Evolutionary conservation across 495 filamentous ascomycete genomes (phyloP), one percentile per base, ranked within the genome.

Genomic region (Immersiella caudata): DNA sequence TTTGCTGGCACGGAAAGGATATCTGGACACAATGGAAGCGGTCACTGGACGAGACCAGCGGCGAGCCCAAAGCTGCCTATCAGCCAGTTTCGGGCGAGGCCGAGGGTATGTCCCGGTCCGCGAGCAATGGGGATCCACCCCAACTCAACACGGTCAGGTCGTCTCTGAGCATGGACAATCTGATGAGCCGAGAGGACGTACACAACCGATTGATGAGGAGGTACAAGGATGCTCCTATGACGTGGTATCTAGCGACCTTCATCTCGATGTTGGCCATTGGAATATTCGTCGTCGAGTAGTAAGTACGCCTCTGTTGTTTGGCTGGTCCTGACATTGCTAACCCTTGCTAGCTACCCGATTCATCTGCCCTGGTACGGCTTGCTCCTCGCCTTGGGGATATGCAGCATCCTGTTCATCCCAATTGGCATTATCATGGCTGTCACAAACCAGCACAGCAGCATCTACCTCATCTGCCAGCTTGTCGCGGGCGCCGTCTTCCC

Each of bases 371-470:
- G 87, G 89, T 94, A 88, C 74, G 92, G 92, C 11, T 80, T 94
- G 7, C 79, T 96, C 14, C 82, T 96, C 7, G 90, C 92, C 1
- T 82, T 93, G 18, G 85, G 79, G 46, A 92, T 94, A 55, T 91
- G 90, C 66, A 80, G 88, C 22, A 75, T 92, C 8, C 86, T 92
- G 59, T 90, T 92, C 74, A 88, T 94, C 64, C 88, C 93, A 60
- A 90, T 93, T 67, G 91, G 92, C 59, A 91, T 94, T 56, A 89
- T 94, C 61, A 94, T 92, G 86, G 92, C 91, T 8, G 92, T 93
- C 62, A 91, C 92, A 26, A 95, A 94, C 73, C 89, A 92, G 57
- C 91, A 93, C 73, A 90, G 86, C 72, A 90, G 86, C 71, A 89
- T 93, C 72, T 94, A 92, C 74, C 84, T 93, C 12, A 88, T 93